Base-by-base conservation (phyloP, 257 asterid genomes). In the Solanum infundibuliforme region DNA sequence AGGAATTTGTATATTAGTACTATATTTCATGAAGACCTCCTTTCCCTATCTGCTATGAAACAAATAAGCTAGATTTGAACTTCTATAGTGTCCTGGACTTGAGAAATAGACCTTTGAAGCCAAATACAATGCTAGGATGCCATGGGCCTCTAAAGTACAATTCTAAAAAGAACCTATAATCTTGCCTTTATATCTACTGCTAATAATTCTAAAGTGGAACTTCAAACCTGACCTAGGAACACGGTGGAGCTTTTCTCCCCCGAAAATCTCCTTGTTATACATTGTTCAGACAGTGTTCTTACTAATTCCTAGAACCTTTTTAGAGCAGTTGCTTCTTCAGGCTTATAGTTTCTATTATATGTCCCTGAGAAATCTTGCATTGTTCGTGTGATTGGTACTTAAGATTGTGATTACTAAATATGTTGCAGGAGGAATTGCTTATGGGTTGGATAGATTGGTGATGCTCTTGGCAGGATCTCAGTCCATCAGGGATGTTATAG, bases 401-500 rank as follows among this genome's bases (percentile, higher is more conserved):
- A 13, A 35, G 8, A 86, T 38, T n/a, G 69, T 74, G 48, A 7
- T 62, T 21, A 38, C 36, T 4, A 41, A 34, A 73, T 32, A 11
- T 77, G 86, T 29, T 58, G 68, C 94, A 96, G 99, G 99, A 66
- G 99, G 99, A 85, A 97, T 97, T 82, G 99, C 99, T 31, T 96
- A 85, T 13, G 99, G 99, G 83, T 83, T 97, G 88, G 98, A 97
- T 90, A 91, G 99, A 91, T 89, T 96, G 88, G 96, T 91, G 85
- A 97, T 96, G 99, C 93, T 97, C 31, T 90, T 97, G 92, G 93
- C 98, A 2, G 96, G 95, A 77, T 91, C 98, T 46, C 90, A 86
- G 84, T 96, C 99, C 52, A 97, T 97, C 29, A 92, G 98, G 91
- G 99, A 97, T 82, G 99, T 97, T 14, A 97, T 97, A 39, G 99